A percentile compares a stretch with the other conserved stretches of the same genome.
phyloP scores from a whole-genome alignment of 2,329 filamentous ascomycete species.

The Stemphylium vesicarium region DNA sequence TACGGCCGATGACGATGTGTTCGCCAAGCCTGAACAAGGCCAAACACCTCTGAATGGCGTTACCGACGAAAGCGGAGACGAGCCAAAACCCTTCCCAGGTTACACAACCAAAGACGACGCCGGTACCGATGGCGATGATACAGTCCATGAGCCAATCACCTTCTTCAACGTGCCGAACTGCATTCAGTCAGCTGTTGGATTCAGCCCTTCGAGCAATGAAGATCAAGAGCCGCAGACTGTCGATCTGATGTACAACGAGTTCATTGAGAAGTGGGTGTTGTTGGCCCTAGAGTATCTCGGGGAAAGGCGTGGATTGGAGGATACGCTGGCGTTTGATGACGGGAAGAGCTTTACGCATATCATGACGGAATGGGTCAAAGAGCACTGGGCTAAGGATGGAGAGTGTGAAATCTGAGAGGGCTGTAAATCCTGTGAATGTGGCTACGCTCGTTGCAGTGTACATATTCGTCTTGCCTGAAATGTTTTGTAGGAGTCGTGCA shows the following conservation, averaged over 20 bases:
- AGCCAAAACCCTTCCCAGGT: conserved; percentile 65
- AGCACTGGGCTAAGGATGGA: conserved; percentile 56
- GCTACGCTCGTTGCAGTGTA: neutral
- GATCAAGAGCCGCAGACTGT: conserved; percentile 70
- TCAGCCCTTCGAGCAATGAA: conserved; percentile 47
- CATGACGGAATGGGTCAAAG: conserved; percentile 64
- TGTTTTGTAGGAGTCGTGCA: neutral
- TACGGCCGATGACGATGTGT: conserved; percentile 2
- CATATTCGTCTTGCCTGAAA: neutral
- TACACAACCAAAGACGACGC: conserved; percentile 91
- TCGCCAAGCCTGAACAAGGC: conserved; percentile 6
- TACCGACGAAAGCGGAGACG: neutral
- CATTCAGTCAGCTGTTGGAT: conserved; percentile 72
- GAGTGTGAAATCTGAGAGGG: conserved; percentile 5
- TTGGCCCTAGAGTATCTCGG: conserved; percentile 71
- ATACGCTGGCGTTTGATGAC: conserved; percentile 60
- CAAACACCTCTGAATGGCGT: conserved; percentile 17
- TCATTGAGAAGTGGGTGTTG: conserved; percentile 82
- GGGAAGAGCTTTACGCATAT: conserved; percentile 63
- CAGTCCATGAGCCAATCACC: conserved; percentile 74
- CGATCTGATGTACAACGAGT: conserved; percentile 90
- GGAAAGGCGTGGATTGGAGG: conserved; percentile 56
- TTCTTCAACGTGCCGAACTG: conserved; percentile 85
- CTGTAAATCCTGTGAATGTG: neutral
- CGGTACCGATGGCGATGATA: conserved; percentile 87